A percentile compares a stretch with the other conserved stretches of the same genome.
These are phyloP conservation scores for Neurospora discreta DNA, from an alignment of 495 filamentous ascomycete genomes.

Conservation along the genomic window DNA sequence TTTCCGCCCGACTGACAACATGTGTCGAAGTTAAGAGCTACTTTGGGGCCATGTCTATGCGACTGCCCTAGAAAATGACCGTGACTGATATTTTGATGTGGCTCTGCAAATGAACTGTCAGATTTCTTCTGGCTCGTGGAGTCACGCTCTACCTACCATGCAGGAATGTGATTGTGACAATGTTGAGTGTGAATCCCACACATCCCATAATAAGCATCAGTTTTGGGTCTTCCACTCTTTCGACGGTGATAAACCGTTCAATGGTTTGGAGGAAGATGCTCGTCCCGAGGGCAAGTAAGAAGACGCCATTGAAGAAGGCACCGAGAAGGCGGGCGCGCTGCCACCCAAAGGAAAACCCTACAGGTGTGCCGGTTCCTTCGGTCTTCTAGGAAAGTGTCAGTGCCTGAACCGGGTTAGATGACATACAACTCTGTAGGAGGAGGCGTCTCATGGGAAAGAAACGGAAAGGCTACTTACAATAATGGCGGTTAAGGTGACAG, in stretches of 20 bases:
- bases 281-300: conserved; percentile 79
- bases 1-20: not conserved
- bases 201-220: conserved; percentile 74
- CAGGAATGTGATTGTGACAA: conserved; percentile 69
- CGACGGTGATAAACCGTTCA: conserved; percentile 59
- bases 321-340: conserved; percentile 86
- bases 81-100: conserved; percentile 26
- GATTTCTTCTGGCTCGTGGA: not conserved
- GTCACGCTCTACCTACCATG: conserved; percentile 44
- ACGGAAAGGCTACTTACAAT: conserved; percentile 37
- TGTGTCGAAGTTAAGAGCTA: not conserved
- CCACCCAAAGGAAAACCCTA: conserved; percentile 52
- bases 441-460: not conserved
- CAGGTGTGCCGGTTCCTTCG: conserved; percentile 26
- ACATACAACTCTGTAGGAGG: conserved; percentile 5
- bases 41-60: not conserved
- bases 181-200: conserved; percentile 69
- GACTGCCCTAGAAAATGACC: conserved; percentile 20
- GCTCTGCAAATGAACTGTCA: conserved; percentile 10
- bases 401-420: not conserved
- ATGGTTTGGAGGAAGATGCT: conserved; percentile 90
- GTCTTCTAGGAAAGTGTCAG: conserved; percentile 25
- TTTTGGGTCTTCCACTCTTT: conserved; percentile 53
- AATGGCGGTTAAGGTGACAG: conserved; percentile 75
- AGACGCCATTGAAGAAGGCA: conserved; percentile 93